Percentiles rank a stretch among this genome's conserved stretches.
Evolutionary conservation across 2,329 filamentous ascomycete species (phyloP).

Genomic region (Alternaria sp.): DNA sequence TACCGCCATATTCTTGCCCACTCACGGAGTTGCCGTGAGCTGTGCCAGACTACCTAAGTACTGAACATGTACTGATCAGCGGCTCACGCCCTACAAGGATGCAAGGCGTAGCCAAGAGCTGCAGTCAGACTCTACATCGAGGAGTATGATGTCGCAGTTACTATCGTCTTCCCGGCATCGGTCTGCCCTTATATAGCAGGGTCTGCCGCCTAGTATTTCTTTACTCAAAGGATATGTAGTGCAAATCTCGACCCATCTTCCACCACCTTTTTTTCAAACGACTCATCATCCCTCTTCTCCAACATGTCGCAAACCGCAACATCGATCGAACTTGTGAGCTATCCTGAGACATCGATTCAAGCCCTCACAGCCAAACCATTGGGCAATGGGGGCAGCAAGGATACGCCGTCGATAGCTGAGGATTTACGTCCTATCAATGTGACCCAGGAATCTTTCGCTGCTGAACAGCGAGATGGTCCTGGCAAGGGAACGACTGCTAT

Average conservation of each 20-base stretch:
- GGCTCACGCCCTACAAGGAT: neutral
- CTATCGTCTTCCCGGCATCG: neutral
- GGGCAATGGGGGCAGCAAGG: slow-evolving; percentile 1
- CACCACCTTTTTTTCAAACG: too few species aligned
- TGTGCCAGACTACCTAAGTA: neutral
- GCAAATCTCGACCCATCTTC: too few species aligned
- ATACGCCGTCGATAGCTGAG: slow-evolving; percentile 1
- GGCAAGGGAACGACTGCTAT: slow-evolving; percentile 32
- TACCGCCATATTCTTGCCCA: neutral
- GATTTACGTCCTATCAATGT: slow-evolving; percentile 21
- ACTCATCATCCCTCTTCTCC: neutral
- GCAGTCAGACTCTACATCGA: neutral
- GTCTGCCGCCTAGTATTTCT: neutral
- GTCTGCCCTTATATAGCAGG: neutral
- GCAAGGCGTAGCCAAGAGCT: neutral
- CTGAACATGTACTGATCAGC: neutral
- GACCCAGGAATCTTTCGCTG: slow-evolving; percentile 14
- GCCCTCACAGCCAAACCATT: slow-evolving; percentile 8
- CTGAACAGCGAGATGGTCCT: slow-evolving; percentile 20
- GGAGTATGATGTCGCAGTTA: neutral
- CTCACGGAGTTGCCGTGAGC: neutral
- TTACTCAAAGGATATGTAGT: neutral
- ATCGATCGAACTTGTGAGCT: slow-evolving; percentile 33
- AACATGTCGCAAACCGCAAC: slow-evolving; percentile 35
- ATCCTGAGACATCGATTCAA: slow-evolving; percentile 13